These are phyloP conservation scores for Aspergillus ibericus DNA, from an alignment of 2,329 filamentous ascomycete species.

Conservation along the genomic window DNA sequence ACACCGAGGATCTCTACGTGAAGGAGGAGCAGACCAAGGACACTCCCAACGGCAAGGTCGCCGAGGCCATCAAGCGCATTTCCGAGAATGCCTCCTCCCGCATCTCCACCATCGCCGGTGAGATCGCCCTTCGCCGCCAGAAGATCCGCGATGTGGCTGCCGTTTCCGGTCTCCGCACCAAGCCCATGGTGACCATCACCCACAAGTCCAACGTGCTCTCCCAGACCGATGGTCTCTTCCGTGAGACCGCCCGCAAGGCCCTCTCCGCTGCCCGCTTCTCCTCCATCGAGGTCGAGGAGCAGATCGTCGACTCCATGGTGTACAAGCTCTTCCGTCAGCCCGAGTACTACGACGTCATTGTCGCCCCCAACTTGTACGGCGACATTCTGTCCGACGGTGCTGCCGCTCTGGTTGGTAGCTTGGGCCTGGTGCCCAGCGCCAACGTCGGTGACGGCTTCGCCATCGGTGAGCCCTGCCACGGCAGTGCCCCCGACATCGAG, in stretches of 20 bases:
- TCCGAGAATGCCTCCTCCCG: conserved; percentile 78
- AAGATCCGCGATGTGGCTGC: conserved; percentile 65
- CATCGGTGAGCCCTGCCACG: conserved; percentile 97
- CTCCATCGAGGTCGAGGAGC: conserved; percentile 76
- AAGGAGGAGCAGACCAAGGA: conserved; percentile 90
- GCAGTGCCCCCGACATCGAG: conserved; percentile 92
- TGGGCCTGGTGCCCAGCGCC: conserved; percentile 89
- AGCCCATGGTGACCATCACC: conserved; percentile 86
- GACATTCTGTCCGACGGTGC: conserved; percentile 96
- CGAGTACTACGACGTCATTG: conserved; percentile 92
- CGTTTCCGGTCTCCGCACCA: conserved; percentile 55
- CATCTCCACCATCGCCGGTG: conserved; percentile 90
- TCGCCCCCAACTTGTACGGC: conserved; percentile 95
- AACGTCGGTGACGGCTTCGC: conserved; percentile 94
- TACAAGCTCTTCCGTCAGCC: conserved; percentile 99
- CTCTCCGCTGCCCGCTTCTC: conserved; percentile 67
- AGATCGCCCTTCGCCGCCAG: conserved; percentile 86
- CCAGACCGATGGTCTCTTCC: conserved; percentile 95
- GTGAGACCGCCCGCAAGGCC: conserved; percentile 71
- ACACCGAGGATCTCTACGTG: conserved; percentile 97
- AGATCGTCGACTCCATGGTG: conserved; percentile 99
- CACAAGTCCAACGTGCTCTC: conserved; percentile 98
- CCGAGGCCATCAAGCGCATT: conserved; percentile 97
- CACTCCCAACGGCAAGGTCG: conserved; percentile 72
- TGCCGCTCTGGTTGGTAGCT: conserved; percentile 84